Evolutionary conservation across 768 basidiomycete species (phyloP).

Genomic region (Hypholoma sublateritium): DNA sequence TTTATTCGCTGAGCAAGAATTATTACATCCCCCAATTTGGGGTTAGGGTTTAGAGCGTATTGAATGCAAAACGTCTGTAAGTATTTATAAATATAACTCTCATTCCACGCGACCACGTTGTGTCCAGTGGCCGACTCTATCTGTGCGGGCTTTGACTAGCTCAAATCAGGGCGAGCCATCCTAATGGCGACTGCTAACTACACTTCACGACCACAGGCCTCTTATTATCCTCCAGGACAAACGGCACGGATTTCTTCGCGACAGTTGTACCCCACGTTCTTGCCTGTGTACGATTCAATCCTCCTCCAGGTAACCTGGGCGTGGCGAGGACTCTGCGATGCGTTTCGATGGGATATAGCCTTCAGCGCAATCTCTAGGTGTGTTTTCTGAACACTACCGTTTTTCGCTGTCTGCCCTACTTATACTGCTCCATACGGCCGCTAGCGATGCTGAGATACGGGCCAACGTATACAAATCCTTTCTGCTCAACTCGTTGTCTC

Average conservation of each 20-base stretch:
- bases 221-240: constrained; percentile 17
- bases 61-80: constrained; percentile 5
- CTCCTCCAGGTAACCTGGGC: constrained; percentile 61
- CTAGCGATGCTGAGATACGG: constrained; percentile 76
- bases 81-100: background rate
- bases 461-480: constrained; percentile 74
- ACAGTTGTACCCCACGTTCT: constrained; percentile 65
- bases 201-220: constrained; percentile 23
- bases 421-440: background rate
- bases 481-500: constrained; percentile 67
- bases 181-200: constrained; percentile 17
- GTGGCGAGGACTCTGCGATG: constrained; percentile 61
- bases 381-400: background rate
- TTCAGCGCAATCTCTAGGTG: constrained; percentile 59
- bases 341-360: constrained; percentile 72
- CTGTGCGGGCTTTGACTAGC: background rate
- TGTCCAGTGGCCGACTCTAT: background rate
- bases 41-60: constrained; percentile 33
- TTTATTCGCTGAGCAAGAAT: too few species aligned
- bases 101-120: constrained; percentile 11
- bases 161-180: background rate
- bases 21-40: constrained; percentile 26
- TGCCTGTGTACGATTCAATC: constrained; percentile 60
- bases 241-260: constrained; percentile 37
- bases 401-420: background rate